These are phyloP conservation scores for Pezicula neosporulosa DNA, from an alignment of 2,329 filamentous ascomycete genomes.

Conservation along the genomic window DNA sequence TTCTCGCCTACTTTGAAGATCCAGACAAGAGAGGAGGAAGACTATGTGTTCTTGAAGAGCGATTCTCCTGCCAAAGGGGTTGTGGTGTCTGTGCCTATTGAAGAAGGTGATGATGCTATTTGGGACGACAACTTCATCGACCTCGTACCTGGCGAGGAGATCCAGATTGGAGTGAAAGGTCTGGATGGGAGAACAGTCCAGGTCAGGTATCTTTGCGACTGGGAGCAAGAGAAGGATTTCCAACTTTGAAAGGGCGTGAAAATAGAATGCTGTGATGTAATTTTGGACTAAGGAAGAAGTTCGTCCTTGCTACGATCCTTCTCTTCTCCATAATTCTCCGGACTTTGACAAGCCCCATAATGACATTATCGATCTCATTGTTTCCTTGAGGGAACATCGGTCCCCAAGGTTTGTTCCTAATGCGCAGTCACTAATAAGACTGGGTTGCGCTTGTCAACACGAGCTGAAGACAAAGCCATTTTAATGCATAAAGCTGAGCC, in stretches of 20 bases:
- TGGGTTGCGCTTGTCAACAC: no score
- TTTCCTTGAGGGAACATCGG: no score
- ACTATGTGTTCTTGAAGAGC: slow-evolving; percentile 45
- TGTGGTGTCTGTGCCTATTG: slow-evolving; percentile 33
- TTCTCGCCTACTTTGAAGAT: slow-evolving; percentile 46
- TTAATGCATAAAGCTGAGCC: no score
- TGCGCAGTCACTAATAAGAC: no score
- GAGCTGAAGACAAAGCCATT: no score
- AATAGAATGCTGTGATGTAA: neutral
- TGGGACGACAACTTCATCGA: slow-evolving; percentile 67
- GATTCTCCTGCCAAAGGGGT: slow-evolving; percentile 64
- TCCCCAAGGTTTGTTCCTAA: no score
- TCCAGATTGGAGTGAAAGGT: slow-evolving; percentile 47
- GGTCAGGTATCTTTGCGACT: slow-evolving; percentile 46
- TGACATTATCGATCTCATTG: no score
- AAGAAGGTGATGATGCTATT: slow-evolving; percentile 52
- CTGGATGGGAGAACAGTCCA: slow-evolving; percentile 41
- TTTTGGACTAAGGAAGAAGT: neutral
- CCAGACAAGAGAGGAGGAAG: slow-evolving; percentile 28
- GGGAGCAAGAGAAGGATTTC: slow-evolving; percentile 18
- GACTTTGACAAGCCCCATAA: no score
- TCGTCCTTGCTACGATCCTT: no score
- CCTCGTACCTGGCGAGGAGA: slow-evolving; percentile 59
- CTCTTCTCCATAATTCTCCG: no score
- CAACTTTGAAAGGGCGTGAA: slow-evolving; percentile 1